Percentiles rank a stretch among this genome's conserved stretches.
Conservation (phyloP, 2,329 filamentous ascomycete genomes). For the Stagonosporopsis tanaceti region DNA sequence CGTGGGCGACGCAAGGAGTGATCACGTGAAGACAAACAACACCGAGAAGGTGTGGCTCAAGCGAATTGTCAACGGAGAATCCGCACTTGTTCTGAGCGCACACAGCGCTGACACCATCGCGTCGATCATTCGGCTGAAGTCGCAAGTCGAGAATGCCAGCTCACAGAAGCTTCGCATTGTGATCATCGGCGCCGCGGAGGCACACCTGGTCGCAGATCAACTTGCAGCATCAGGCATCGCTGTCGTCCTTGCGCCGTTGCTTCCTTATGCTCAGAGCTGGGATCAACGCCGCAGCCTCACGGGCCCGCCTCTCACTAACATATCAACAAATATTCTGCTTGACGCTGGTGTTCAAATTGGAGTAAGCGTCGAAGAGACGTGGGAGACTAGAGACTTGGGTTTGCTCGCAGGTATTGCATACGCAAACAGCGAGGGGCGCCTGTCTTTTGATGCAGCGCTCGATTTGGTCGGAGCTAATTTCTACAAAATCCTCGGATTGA, state of each 20-base stretch:
- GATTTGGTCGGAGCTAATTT: conserved; percentile 66
- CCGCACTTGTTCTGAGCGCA: conserved; percentile 65
- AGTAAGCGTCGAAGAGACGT: conserved; percentile 69
- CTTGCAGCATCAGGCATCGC: conserved; percentile 65
- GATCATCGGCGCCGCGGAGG: conserved; percentile 70
- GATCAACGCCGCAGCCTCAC: conserved; percentile 69
- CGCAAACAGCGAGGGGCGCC: conserved; percentile 63
- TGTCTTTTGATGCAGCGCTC: conserved; percentile 64
- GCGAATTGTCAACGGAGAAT: conserved; percentile 62
- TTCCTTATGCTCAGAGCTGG: conserved; percentile 65
- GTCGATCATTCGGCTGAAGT: conserved; percentile 66
- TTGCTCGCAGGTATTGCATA: conserved; percentile 68
- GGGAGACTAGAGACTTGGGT: conserved; percentile 67
- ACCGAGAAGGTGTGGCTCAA: conserved; percentile 56
- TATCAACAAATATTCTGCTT: conserved; percentile 64
- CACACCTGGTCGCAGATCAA: conserved; percentile 65
- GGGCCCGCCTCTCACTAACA: conserved; percentile 71
- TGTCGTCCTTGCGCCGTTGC: conserved; percentile 68
- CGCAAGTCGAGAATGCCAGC: conserved; percentile 57
- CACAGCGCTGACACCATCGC: conserved; percentile 71
- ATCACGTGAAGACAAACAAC: conserved; percentile 38
- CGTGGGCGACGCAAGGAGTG: conserved; percentile 33
- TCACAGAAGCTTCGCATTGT: conserved; percentile 57
- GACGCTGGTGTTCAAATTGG: conserved; percentile 66
- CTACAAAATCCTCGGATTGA: conserved; percentile 64